Evolutionary conservation across 73 alveolate species (phyloP).

Genomic region (Paramecium pentaurelia): DNA sequence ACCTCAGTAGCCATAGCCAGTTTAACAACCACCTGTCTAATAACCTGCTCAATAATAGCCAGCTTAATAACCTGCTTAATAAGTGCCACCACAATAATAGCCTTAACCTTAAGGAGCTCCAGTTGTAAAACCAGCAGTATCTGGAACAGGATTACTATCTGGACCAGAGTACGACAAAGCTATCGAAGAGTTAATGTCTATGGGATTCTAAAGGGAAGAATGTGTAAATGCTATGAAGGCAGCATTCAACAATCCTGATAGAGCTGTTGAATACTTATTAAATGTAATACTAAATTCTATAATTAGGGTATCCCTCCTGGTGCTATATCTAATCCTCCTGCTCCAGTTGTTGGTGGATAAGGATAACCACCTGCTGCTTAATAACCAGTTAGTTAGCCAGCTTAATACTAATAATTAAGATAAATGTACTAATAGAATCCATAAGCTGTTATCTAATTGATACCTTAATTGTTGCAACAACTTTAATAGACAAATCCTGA

Average conservation of each 20-base stretch:
- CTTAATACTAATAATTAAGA: constrained; percentile 14
- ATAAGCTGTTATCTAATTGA: constrained; percentile 37
- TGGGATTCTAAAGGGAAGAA: constrained; percentile 55
- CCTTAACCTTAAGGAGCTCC: constrained; percentile 21
- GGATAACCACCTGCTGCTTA: neutral
- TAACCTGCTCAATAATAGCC: constrained; percentile 13
- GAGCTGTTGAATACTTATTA: constrained; percentile 59
- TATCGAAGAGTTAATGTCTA: constrained; percentile 20
- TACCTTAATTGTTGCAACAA: constrained; percentile 33
- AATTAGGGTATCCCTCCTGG: constrained; percentile 18
- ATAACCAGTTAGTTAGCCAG: neutral
- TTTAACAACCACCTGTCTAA: constrained; percentile 47
- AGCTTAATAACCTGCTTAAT: constrained; percentile 18
- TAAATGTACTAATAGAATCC: constrained; percentile 42
- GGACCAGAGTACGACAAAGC: constrained; percentile 51
- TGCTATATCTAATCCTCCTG: neutral
- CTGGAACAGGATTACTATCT: constrained; percentile 15
- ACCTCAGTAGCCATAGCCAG: constrained; percentile 36
- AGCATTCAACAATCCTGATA: constrained; percentile 59
- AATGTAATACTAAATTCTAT: neutral
- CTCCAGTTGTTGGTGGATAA: neutral
- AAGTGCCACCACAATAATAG: neutral
- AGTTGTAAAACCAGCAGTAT: neutral
- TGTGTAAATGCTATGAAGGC: constrained; percentile 54
- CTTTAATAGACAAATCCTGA: constrained; percentile 44